Evolutionary conservation across 306 rosid species (phyloP), one percentile per base, ranked within the genome.

Genomic region (cucumber (Cucumis sativus)): DNA sequence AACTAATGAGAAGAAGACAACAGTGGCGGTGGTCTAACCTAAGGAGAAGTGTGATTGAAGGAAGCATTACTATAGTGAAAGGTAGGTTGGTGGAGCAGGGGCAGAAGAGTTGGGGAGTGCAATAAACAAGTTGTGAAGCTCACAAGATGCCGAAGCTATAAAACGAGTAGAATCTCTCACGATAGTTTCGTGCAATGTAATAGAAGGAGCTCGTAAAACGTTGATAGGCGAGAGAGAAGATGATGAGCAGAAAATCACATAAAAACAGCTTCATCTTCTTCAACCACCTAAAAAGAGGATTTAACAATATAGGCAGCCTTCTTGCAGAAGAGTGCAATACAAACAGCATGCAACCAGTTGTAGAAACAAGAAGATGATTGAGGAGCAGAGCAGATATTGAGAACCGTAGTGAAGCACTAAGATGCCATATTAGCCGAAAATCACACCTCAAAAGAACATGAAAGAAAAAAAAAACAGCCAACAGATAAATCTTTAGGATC

Each of bases 371-470:
- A 83, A 47, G 93, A 84, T 75, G 85, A 83, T 79, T 82, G 88
- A 83, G 85, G 86, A 80, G 96, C 89, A 84, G 87, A 81, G 89
- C 90, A 89, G 88, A 83, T 78, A 77, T 60, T 60, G 80, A 75
- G 79, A 78, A 75, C 72, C 61, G 25, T 3, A 33, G 37, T 78
- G 82, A 73, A 37, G 84, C 87, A 84, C 79, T 81, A 84, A 85
- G 88, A 82, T 60, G 89, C 87, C 82, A 73, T 83, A 33, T 86
- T 76, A 82, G 92, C 93, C 80, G 82, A 86, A 81, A 84, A 84
- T 83, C 87, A 85, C 82, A 87, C 97, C 91, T 94, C 98, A 88
- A 83, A 52, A 18, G 10, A 18, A 87, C 81, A 84, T 87, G 84
- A 88, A 85, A 87, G 54, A 80, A 87, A 84, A 85, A 90, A 86